These are phyloP conservation scores for Gossypium ekmanianum DNA, from an alignment of 345 rosid genomes.

Conservation along the genomic window DNA sequence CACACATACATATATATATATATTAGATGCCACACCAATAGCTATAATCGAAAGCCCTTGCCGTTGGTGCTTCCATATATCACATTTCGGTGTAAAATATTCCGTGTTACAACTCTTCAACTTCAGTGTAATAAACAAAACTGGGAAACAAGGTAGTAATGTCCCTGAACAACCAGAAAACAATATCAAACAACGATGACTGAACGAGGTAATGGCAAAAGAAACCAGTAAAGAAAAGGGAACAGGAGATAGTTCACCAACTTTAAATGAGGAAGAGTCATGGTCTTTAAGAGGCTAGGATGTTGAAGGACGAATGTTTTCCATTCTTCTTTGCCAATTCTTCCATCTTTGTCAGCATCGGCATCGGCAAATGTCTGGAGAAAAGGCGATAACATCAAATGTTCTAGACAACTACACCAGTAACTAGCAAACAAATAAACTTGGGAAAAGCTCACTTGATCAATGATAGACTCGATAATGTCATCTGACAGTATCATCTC, in stretches of 20 bases:
- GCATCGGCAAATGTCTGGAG: constrained; percentile 59
- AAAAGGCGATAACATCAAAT: not conserved
- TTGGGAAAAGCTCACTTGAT: constrained; percentile 40
- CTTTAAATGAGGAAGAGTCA: constrained; percentile 64
- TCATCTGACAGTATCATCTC: constrained; percentile 50
- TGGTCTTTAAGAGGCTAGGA: constrained; percentile 52
- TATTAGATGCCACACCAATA: not conserved
- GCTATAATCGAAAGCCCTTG: not conserved
- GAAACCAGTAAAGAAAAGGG: not conserved
- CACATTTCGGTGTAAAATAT: not conserved
- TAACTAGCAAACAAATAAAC: not conserved
- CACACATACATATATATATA: too few relatives aligned
- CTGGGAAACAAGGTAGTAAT: constrained; percentile 47
- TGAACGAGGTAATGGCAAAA: not conserved
- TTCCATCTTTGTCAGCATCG: constrained; percentile 51
- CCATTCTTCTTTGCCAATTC: constrained; percentile 53
- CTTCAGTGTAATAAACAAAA: constrained; percentile 40
- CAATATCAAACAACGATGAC: not conserved
- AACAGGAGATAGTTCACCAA: constrained; percentile 11
- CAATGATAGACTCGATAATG: constrained; percentile 61
- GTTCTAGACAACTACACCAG: not conserved
- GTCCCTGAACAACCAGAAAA: constrained; percentile 34
- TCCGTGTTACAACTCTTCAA: constrained; percentile 33
- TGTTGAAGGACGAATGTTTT: constrained; percentile 39
- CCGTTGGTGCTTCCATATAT: not conserved